A percentile compares a stretch with the other conserved stretches of the same genome.
phyloP scores from a whole-genome alignment of 1,284 basidiomycete species.

The Tilletia horrida region DNA sequence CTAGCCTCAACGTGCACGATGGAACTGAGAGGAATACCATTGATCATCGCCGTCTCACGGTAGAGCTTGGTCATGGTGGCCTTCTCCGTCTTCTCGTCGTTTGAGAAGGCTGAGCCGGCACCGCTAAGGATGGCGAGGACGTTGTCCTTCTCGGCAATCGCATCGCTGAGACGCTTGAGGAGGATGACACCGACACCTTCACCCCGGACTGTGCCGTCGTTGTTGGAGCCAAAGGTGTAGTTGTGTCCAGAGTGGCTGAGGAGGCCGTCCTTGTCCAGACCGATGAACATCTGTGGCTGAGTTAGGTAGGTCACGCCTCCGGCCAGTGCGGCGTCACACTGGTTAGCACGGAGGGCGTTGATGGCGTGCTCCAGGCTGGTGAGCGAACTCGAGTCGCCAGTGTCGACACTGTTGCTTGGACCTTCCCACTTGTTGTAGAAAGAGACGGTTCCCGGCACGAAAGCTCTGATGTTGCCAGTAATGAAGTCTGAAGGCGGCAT shows the following conservation, averaged over 20 bases:
- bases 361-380: conserved; percentile 32
- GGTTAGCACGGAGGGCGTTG: conserved; percentile 29
- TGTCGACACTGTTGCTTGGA: conserved; percentile 32
- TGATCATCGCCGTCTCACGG: no score
- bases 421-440: conserved; percentile 35
- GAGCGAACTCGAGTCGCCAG: conserved; percentile 30
- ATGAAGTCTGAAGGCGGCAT: conserved; percentile 25
- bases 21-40: no score
- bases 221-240: conserved; percentile 27
- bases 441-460: conserved; percentile 33
- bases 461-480: conserved; percentile 40
- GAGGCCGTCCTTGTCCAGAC: conserved; percentile 34
- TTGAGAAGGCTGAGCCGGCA: conserved; percentile 20
- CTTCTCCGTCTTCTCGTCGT: no score
- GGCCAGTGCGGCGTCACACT: conserved; percentile 36
- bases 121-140: conserved; percentile 32
- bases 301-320: conserved; percentile 34
- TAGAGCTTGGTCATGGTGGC: no score
- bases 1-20: no score
- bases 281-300: conserved; percentile 37
- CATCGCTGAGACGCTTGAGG: conserved; percentile 34
- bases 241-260: conserved; percentile 13
- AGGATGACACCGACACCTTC: conserved; percentile 37
- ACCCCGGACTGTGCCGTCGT: conserved; percentile 34
- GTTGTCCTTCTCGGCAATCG: conserved; percentile 32